Conservation (phyloP, 768 basidiomycete genomes). For the Aureoboletus auriporus region DNA sequence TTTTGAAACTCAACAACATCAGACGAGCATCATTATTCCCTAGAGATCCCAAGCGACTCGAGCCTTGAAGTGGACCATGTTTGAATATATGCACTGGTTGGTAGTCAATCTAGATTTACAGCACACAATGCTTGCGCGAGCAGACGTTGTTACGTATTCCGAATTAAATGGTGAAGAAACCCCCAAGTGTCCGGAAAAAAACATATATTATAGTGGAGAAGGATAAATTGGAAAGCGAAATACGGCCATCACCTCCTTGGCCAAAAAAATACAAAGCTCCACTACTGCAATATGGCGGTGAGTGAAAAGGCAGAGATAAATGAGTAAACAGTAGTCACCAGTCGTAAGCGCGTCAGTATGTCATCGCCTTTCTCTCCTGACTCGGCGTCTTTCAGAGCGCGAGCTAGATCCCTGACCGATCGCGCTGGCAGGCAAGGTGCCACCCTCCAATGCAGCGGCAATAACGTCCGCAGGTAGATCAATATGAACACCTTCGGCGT, state of each 20-base stretch:
- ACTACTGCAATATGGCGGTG: slow-evolving; percentile 12
- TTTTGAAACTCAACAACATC: slow-evolving; percentile 95
- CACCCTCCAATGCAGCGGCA: slow-evolving; percentile 80
- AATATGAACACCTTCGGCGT: slow-evolving; percentile 86
- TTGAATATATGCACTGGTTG: slow-evolving; percentile 6
- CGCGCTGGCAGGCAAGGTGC: slow-evolving; percentile 53
- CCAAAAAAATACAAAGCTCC: slow-evolving; percentile 19
- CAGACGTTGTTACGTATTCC: slow-evolving; percentile 20
- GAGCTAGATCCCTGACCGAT: slow-evolving; percentile 48
- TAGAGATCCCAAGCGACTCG: slow-evolving; percentile 91
- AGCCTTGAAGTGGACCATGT: slow-evolving; percentile 50
- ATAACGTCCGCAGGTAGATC: slow-evolving; percentile 93
- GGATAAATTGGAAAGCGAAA: slow-evolving; percentile 17
- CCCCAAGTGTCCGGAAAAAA: slow-evolving; percentile 18
- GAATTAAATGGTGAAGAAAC: slow-evolving; percentile 22
- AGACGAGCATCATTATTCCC: slow-evolving; percentile 92
- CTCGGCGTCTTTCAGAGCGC: slow-evolving; percentile 55
- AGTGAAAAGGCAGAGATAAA: neutral
- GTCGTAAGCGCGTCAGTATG: slow-evolving; percentile 1
- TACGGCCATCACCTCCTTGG: slow-evolving; percentile 13
- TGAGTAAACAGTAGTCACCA: slow-evolving; percentile 13
- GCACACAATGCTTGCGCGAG: slow-evolving; percentile 9
- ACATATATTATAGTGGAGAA: slow-evolving; percentile 15
- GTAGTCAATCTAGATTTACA: slow-evolving; percentile 17
- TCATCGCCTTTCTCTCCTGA: slow-evolving; percentile 45